A percentile compares a stretch with the other conserved stretches of the same genome.
Conservation (phyloP, 2,329 filamentous ascomycete genomes). For the Grosmannia penicillata region DNA sequence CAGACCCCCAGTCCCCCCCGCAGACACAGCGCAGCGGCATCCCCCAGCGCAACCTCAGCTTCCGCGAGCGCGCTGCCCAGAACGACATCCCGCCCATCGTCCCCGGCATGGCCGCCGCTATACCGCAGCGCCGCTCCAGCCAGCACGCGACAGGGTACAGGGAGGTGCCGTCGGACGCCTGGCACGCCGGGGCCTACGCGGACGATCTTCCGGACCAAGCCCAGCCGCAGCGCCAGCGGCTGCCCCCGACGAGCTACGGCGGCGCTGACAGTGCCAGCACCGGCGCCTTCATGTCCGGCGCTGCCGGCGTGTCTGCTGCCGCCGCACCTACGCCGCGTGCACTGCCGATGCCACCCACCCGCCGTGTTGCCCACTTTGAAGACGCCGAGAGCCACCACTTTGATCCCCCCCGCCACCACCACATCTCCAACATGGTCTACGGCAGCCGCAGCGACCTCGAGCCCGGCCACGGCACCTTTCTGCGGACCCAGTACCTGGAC, state of each 20-base stretch:
- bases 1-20: too few relatives aligned
- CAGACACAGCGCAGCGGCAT: constrained; percentile 17
- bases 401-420: constrained; percentile 17
- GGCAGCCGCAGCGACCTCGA: constrained; percentile 25
- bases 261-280: too few relatives aligned
- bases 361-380: constrained; percentile 13
- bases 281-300: too few relatives aligned
- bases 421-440: constrained; percentile 25
- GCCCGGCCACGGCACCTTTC: constrained; percentile 41
- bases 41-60: constrained; percentile 42
- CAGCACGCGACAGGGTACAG: too few relatives aligned
- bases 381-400: constrained; percentile 15
- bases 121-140: background rate
- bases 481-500: constrained; percentile 44
- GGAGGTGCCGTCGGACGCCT: too few relatives aligned
- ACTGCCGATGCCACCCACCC: constrained; percentile 3
- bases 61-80: constrained; percentile 40
- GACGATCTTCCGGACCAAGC: too few relatives aligned
- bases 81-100: constrained; percentile 26
- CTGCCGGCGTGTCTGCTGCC: background rate
- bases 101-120: constrained; percentile 15
- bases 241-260: too few relatives aligned
- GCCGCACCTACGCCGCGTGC: too few relatives aligned
- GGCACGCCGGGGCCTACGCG: too few relatives aligned
- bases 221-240: too few relatives aligned